These are phyloP conservation scores for Aureobasidium musti DNA, from an alignment of 2,329 filamentous ascomycete species.

Conservation along the genomic window DNA sequence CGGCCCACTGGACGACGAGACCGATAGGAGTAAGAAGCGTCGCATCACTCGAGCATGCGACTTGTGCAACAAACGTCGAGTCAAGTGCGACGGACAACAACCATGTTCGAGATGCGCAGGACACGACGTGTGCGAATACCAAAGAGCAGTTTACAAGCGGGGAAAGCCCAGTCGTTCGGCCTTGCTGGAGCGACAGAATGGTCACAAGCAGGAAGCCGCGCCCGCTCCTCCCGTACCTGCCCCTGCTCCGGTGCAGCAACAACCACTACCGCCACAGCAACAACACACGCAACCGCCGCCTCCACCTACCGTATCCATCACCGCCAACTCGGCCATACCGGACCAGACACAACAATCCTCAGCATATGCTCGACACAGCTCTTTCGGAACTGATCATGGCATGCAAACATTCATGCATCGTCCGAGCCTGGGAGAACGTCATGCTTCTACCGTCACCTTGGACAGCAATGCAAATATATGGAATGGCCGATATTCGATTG, in stretches of 20 bases:
- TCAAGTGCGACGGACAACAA: constrained; percentile 27
- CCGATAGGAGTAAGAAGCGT: constrained; percentile 24
- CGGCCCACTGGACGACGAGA: constrained; percentile 13
- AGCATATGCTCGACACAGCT: constrained; percentile 18
- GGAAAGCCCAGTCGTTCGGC: constrained; percentile 29
- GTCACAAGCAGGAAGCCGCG: constrained; percentile 27
- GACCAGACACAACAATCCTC: background rate
- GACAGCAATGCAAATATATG: constrained; percentile 25
- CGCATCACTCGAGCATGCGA: constrained; percentile 28
- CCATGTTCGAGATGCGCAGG: constrained; percentile 27
- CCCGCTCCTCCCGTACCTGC: constrained; percentile 14
- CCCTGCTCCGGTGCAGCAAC: background rate
- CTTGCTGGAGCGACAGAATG: constrained; percentile 25
- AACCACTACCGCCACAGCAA: background rate
- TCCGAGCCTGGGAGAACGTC: constrained; percentile 24
- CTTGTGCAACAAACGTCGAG: constrained; percentile 29
- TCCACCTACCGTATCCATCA: constrained; percentile 1
- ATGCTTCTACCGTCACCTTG: constrained; percentile 27
- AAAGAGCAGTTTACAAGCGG: constrained; percentile 27
- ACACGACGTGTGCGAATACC: constrained; percentile 27
- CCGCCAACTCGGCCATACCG: constrained; percentile 10
- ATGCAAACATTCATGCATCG: constrained; percentile 21
- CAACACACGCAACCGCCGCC: constrained; percentile 4
- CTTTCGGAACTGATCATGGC: constrained; percentile 20
- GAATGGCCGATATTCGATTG: constrained; percentile 26